These are phyloP conservation scores for Pouteria campechiana DNA, from an alignment of 179 eudicot genomes.

Conservation along the genomic window DNA sequence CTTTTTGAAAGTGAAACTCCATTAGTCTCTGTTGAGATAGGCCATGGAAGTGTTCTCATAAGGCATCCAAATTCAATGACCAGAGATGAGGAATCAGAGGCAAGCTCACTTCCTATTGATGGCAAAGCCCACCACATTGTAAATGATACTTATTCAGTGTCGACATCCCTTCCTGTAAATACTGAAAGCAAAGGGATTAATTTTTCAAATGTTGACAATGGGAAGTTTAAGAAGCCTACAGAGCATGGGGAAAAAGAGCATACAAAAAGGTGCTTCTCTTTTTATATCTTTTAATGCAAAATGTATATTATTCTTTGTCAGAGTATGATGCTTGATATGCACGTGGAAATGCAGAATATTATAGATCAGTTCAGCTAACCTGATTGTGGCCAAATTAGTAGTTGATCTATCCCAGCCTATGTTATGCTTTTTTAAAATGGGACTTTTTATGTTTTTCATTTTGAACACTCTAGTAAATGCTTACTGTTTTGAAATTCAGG, in stretches of 20 bases:
- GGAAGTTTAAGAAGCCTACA: constrained; percentile 28
- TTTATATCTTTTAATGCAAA: no score
- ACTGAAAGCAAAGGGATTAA: constrained; percentile 28
- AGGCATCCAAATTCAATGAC: constrained; percentile 71
- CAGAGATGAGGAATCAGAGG: constrained; percentile 97
- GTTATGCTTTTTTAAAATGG: no score
- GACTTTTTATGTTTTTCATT: no score
- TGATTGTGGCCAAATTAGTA: no score
- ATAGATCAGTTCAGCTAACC: no score
- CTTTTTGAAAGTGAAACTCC: constrained; percentile 82
- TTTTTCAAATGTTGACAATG: constrained; percentile 15
- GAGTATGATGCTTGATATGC: no score
- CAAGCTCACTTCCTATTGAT: constrained; percentile 88
- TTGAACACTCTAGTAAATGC: no score
- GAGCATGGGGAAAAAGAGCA: constrained; percentile 38
- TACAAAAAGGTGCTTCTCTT: constrained; percentile 45
- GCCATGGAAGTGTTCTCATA: constrained; percentile 97
- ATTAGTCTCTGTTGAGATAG: constrained; percentile 98
- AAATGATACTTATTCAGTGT: constrained; percentile 42
- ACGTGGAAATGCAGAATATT: no score
- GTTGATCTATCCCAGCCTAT: no score
- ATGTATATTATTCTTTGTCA: no score
- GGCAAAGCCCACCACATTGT: constrained; percentile 27
- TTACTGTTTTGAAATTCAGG: no score
- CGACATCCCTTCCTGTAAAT: constrained; percentile 26